These are phyloP conservation scores for Polyporus arcularius DNA, from an alignment of 768 basidiomycete species.

Conservation along the genomic window DNA sequence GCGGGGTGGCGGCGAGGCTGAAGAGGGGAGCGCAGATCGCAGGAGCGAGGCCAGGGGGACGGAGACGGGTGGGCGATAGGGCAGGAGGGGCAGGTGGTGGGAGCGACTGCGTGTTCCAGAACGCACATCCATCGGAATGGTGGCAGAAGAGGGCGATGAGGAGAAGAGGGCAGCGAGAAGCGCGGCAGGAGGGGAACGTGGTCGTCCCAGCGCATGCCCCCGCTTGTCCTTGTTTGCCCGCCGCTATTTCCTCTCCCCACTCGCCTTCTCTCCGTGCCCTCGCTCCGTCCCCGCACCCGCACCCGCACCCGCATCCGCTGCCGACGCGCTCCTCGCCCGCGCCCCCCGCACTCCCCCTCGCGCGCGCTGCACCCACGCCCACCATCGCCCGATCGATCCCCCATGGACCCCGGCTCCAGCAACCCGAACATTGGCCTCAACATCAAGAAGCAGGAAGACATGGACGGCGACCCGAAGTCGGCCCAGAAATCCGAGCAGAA, in stretches of 20 bases:
- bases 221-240: slow-evolving; percentile 26
- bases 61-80: slow-evolving; percentile 10
- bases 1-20: background rate
- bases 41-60: background rate
- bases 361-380: background rate
- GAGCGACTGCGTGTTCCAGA: slow-evolving; percentile 16
- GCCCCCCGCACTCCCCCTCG: slow-evolving; percentile 1
- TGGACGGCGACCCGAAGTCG: slow-evolving; percentile 44
- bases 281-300: slow-evolving; percentile 7
- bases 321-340: too few relatives aligned
- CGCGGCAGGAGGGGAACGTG: slow-evolving; percentile 6
- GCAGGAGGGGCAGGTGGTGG: background rate
- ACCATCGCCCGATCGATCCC: slow-evolving; percentile 1
- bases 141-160: background rate
- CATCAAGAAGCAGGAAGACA: slow-evolving; percentile 66
- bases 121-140: background rate
- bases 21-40: slow-evolving; percentile 14
- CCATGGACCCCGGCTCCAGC: slow-evolving; percentile 28
- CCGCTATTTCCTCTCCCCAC: background rate
- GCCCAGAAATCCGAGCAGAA: slow-evolving; percentile 66
- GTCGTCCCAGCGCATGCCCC: background rate
- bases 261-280: slow-evolving; percentile 8
- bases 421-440: slow-evolving; percentile 14
- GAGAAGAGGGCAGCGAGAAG: background rate
- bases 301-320: background rate